phyloP scores from a whole-genome alignment of 345 rosid species.

The Gossypium herbaceum region DNA sequence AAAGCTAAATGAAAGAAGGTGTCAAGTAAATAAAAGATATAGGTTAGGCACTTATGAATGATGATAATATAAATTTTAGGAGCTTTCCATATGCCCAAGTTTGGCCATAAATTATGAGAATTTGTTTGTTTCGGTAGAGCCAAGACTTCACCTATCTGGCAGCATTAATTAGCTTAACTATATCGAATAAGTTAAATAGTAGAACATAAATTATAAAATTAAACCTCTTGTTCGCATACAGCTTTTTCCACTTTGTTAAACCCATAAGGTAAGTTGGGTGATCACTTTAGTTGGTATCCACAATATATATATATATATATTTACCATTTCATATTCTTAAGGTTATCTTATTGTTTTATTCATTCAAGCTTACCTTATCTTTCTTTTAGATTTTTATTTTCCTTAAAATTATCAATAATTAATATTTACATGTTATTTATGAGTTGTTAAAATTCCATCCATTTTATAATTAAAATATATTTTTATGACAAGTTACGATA shows the following conservation, averaged over 20 bases:
- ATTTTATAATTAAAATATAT: too few relatives aligned
- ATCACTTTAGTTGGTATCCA: not conserved
- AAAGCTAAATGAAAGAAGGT: not conserved
- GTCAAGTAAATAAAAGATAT: not conserved
- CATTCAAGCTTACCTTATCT: too few relatives aligned
- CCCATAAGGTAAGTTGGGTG: not conserved
- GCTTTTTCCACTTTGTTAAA: not conserved
- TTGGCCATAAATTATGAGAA: not conserved
- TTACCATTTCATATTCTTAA: not conserved
- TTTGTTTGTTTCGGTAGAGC: conserved; percentile 7
- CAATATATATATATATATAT: not conserved
- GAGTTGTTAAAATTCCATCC: fast-evolving
- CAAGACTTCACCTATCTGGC: not conserved
- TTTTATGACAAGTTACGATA: fast-evolving
- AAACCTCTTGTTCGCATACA: not conserved
- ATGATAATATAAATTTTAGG: conserved; percentile 7
- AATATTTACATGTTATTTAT: too few relatives aligned
- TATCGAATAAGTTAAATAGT: not conserved
- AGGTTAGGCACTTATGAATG: not conserved
- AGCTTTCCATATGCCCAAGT: not conserved
- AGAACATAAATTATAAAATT: not conserved
- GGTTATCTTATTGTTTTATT: too few relatives aligned
- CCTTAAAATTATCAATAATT: too few relatives aligned
- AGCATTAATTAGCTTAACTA: not conserved
- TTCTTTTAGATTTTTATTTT: too few relatives aligned